Conservation (phyloP, 768 basidiomycete genomes). For the Lactifluus pinguis region DNA sequence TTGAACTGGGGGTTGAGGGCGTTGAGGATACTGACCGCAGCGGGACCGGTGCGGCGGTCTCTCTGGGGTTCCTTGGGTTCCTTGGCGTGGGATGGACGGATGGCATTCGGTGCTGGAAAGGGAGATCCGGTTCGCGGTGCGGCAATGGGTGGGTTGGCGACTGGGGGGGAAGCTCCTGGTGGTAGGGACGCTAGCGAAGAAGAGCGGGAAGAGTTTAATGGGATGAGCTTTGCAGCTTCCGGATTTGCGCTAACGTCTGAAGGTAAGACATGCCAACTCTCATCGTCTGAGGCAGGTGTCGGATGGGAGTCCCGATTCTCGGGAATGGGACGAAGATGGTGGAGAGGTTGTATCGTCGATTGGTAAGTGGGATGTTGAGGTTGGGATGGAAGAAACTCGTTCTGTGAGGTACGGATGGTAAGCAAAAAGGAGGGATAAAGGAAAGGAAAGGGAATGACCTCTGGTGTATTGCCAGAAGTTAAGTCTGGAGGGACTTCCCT, state of each 20-base stretch:
- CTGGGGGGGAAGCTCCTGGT: conserved; percentile 35
- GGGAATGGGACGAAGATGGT: conserved; percentile 11
- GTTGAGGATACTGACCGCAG: conserved; percentile 47
- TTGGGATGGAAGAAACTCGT: conserved; percentile 10
- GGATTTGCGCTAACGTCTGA: conserved; percentile 21
- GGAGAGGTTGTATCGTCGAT: conserved; percentile 1
- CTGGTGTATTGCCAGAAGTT: conserved; percentile 24
- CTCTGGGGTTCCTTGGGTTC: conserved; percentile 24
- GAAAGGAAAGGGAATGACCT: conserved; percentile 15
- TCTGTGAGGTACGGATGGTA: background rate
- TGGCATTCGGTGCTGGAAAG: background rate
- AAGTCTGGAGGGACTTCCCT: conserved; percentile 25
- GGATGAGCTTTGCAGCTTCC: conserved; percentile 18
- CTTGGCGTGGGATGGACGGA: conserved; percentile 18
- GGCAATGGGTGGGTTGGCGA: conserved; percentile 22
- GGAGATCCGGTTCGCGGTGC: conserved; percentile 12
- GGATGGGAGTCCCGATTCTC: conserved; percentile 19
- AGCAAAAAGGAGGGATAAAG: background rate
- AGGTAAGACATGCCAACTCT: conserved; percentile 36
- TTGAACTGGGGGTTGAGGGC: conserved; percentile 49
- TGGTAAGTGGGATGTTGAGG: conserved; percentile 1
- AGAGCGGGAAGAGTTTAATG: conserved; percentile 34
- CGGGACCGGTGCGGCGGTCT: conserved; percentile 17
- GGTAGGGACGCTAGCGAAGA: conserved; percentile 44
- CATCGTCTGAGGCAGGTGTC: conserved; percentile 29